Evolutionary conservation across 257 asterid genomes (phyloP), one percentile per base, ranked within the genome.

Genomic region (Penstemon davidsonii): DNA sequence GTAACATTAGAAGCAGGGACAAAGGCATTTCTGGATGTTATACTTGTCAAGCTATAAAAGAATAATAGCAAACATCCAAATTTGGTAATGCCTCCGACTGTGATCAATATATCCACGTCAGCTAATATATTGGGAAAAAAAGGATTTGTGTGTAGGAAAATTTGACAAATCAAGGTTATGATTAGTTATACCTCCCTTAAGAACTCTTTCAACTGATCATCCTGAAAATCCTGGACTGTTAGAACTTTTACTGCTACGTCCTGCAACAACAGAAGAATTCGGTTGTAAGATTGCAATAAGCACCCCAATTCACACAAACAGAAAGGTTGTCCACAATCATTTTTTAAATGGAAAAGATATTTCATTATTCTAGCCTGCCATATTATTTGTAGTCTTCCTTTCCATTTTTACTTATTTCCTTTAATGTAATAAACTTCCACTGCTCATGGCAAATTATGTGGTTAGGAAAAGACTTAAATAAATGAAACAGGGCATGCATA

Each of bases 191-290:
- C 99, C 99, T 94, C 99, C 80, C 99, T 77, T 38, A 88, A 77
- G 67, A 94, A 94, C 81, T 94, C 99, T 79, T 83, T 94, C 78
- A 94, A 69, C 73, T 86, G 96, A 76, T 94, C 97, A 54, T 91
- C 96, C n/a, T 80, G 90, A 73, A 94, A 88, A 79, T 94, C 97
- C 80, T 94, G 97, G 62, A 85, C 15, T 3, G 82, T 81, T 47
- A 94, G 84, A 72, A 94, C 91, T 83, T 94, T 94, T 41, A 91
- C 96, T 44, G 99, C 99, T 67, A 94, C 99, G 70, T 94, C 99
- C 99, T 94, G 90, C 77, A 75, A 71, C 4, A 36, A 46, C 54
- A 37, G 53, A 53, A 60, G 38, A 51, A 64, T 33, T 64, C 67
- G 36, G 54, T n/a, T 63, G 55, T 11, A 51, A 33, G 11, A 41